phyloP scores from a whole-genome alignment of 345 rosid genomes.

The Hibiscus syriacus region DNA sequence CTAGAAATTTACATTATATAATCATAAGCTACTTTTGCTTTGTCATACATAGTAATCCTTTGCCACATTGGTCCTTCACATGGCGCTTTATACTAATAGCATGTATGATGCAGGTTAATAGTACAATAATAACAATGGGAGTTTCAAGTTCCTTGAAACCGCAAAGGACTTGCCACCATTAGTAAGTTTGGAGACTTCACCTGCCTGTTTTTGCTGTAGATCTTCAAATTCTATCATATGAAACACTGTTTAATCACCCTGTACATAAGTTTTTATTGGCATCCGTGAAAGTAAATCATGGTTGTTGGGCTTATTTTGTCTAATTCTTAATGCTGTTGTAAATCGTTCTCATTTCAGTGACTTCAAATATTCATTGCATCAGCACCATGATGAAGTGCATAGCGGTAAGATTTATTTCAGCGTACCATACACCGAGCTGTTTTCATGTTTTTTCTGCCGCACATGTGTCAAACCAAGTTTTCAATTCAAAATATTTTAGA shows the following conservation, averaged over 20 bases:
- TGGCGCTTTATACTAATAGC: not conserved
- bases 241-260: not conserved
- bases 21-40: not conserved
- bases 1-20: not conserved
- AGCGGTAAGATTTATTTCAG: constrained; percentile 45
- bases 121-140: constrained; percentile 28
- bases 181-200: constrained; percentile 39
- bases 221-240: not conserved
- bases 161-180: constrained; percentile 72
- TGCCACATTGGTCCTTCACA: not conserved
- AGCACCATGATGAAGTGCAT: constrained; percentile 89
- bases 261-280: not conserved
- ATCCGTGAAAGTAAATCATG: not conserved
- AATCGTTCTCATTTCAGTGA: constrained; percentile 49
- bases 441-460: not conserved
- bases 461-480: not conserved
- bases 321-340: constrained; percentile 18
- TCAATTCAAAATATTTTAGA: not conserved
- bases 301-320: not conserved
- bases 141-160: constrained; percentile 71
- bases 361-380: constrained; percentile 68
- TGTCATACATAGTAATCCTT: not conserved
- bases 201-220: not conserved
- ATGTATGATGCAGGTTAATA: constrained; percentile 42
- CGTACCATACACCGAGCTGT: not conserved